Percentiles rank a stretch among this genome's conserved stretches.
These are phyloP conservation scores for Magnaporthales sp. DNA, from an alignment of 2,329 filamentous ascomycete genomes.

Conservation along the genomic window DNA sequence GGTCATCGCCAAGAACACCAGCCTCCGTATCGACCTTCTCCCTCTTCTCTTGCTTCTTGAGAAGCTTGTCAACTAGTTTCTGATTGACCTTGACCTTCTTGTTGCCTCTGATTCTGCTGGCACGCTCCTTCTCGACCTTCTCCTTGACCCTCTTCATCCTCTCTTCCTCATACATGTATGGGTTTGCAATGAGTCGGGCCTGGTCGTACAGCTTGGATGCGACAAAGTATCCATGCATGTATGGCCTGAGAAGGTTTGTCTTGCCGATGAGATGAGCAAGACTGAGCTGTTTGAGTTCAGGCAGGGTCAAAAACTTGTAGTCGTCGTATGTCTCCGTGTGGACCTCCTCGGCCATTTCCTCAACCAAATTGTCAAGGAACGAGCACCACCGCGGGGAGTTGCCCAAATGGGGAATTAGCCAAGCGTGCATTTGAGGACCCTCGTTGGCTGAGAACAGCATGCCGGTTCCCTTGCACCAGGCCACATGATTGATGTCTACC, in stretches of 20 bases:
- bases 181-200: constrained; percentile 84
- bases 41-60: constrained; percentile 54
- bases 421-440: constrained; percentile 87
- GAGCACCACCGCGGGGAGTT: constrained; percentile 75
- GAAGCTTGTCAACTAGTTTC: constrained; percentile 64
- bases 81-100: constrained; percentile 99
- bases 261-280: constrained; percentile 84
- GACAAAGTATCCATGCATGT: constrained; percentile 99
- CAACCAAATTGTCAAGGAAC: constrained; percentile 94
- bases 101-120: constrained; percentile 83
- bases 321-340: constrained; percentile 89
- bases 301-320: constrained; percentile 92
- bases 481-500: constrained; percentile 90
- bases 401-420: constrained; percentile 16
- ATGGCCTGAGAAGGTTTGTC: constrained; percentile 81
- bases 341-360: constrained; percentile 90
- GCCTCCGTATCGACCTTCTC: constrained; percentile 48
- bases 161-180: constrained; percentile 89
- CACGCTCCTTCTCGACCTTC: constrained; percentile 95
- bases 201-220: constrained; percentile 93
- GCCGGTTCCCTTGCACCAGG: constrained; percentile 83
- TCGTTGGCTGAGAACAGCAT: constrained; percentile 98
- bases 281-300: constrained; percentile 78
- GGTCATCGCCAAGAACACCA: constrained; percentile 70
- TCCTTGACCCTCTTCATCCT: constrained; percentile 84